Conservation (phyloP, 2,329 filamentous ascomycete species). For the Fusarium pseudograminearum region DNA sequence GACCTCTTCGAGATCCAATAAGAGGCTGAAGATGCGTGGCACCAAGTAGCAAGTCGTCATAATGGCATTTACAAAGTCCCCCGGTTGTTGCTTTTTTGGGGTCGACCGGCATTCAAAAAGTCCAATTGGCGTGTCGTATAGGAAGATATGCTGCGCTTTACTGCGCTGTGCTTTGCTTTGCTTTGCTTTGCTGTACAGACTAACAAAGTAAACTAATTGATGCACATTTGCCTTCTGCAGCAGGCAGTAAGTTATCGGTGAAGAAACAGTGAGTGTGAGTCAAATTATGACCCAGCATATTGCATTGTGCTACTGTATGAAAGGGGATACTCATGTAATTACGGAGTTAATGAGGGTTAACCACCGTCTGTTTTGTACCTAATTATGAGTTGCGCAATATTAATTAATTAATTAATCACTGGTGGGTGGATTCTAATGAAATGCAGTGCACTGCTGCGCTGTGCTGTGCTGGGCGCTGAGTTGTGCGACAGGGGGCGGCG, state of each 20-base stretch:
- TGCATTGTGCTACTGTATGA: conserved; percentile 36
- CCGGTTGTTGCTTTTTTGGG: conserved; percentile 34
- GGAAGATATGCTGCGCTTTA: background rate
- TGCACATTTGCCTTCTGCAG: conserved; percentile 20
- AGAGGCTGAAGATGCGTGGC: conserved; percentile 16
- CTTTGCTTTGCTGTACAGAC: conserved; percentile 12
- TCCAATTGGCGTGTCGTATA: conserved; percentile 32
- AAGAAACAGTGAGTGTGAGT: conserved; percentile 26
- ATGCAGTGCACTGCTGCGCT: background rate
- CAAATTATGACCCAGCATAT: conserved; percentile 32
- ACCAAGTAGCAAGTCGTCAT: conserved; percentile 38
- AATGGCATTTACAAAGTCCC: conserved; percentile 30
- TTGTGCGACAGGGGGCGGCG: conserved; percentile 39
- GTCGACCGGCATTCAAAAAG: conserved; percentile 27
- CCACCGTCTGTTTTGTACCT: background rate
- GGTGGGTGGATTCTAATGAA: conserved; percentile 32
- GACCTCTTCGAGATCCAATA: conserved; percentile 32
- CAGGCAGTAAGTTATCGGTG: conserved; percentile 22
- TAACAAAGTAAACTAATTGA: conserved; percentile 13
- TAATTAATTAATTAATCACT: conserved; percentile 18
- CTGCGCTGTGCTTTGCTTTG: conserved; percentile 10
- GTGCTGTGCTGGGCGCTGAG: conserved; percentile 17
- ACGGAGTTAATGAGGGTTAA: background rate
- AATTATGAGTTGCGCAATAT: conserved; percentile 39
- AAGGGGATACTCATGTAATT: conserved; percentile 11